Conservation (phyloP, 208 protist genomes). For the Leishmania braziliensis region DNA sequence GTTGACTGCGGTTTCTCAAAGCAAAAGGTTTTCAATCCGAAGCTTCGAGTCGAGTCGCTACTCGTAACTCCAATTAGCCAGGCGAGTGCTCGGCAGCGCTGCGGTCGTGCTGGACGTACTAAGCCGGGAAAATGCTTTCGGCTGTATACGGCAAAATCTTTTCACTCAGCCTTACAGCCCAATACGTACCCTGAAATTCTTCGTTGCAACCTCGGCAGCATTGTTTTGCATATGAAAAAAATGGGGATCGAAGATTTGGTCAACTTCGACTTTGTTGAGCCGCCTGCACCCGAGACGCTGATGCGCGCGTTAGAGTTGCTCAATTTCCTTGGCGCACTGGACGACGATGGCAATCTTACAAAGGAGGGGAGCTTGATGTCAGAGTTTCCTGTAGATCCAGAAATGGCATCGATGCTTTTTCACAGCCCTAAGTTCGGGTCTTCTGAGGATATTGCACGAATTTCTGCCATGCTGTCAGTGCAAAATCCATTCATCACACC, state of each 20-base stretch:
- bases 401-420: conserved; percentile 97
- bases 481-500: conserved; percentile 83
- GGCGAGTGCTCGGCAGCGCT: conserved; percentile 95
- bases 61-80: conserved; percentile 97
- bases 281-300: conserved; percentile 95
- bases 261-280: conserved; percentile 98
- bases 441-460: conserved; percentile 96
- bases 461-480: conserved; percentile 96
- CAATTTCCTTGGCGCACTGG: conserved; percentile 96
- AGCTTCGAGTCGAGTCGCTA: conserved; percentile 97
- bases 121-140: conserved; percentile 98
- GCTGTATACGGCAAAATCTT: conserved; percentile 96
- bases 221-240: conserved; percentile 97
- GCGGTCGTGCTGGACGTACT: conserved; percentile 94
- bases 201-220: conserved; percentile 96
- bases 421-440: conserved; percentile 94
- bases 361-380: conserved; percentile 95
- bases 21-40: conserved; percentile 98
- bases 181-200: conserved; percentile 98
- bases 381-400: conserved; percentile 98
- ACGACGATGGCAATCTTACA: conserved; percentile 98
- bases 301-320: conserved; percentile 95
- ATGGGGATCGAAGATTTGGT: conserved; percentile 98
- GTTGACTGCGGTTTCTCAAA: conserved; percentile 98
- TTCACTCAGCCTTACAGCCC: conserved; percentile 92